Conservation (phyloP, 305 asterid species). For the Nicotiana rustica region DNA sequence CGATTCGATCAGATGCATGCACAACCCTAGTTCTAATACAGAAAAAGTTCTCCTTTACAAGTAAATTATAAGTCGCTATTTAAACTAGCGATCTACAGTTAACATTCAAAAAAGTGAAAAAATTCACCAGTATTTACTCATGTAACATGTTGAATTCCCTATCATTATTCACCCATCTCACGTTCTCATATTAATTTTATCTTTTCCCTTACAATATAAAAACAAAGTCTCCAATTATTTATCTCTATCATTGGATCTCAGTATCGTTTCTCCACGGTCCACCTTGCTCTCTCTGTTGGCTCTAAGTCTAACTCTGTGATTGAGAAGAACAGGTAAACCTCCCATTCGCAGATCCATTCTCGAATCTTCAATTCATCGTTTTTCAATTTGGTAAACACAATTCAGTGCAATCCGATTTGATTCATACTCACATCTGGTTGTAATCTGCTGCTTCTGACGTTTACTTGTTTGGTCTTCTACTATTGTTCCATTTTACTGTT, state of each 20-base stretch:
- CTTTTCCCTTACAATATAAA: not conserved
- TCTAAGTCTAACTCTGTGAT: conserved; percentile 5
- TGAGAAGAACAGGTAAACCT: conserved; percentile 15
- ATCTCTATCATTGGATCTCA: conserved; percentile 56
- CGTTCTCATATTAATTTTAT: conserved; percentile 11
- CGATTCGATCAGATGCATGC: too few relatives aligned
- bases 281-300: conserved; percentile 7
- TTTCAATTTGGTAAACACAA: not conserved
- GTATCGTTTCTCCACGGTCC: conserved; percentile 34
- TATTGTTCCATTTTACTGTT: conserved; percentile 1
- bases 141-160: conserved; percentile 2
- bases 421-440: not conserved
- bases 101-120: not conserved
- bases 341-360: conserved; percentile 20
- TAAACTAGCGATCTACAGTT: too few relatives aligned
- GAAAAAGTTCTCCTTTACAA: too few relatives aligned
- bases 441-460: conserved; percentile 10
- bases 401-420: conserved; percentile 23
- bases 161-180: conserved; percentile 18
- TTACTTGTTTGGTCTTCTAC: conserved; percentile 5
- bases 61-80: too few relatives aligned
- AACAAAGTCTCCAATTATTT: conserved; percentile 9
- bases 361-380: not conserved
- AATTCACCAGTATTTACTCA: not conserved
- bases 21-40: too few relatives aligned